A percentile compares a stretch with the other conserved stretches of the same genome.
phyloP scores from a whole-genome alignment of 169 alveolate genomes.

The Theileria equi region DNA sequence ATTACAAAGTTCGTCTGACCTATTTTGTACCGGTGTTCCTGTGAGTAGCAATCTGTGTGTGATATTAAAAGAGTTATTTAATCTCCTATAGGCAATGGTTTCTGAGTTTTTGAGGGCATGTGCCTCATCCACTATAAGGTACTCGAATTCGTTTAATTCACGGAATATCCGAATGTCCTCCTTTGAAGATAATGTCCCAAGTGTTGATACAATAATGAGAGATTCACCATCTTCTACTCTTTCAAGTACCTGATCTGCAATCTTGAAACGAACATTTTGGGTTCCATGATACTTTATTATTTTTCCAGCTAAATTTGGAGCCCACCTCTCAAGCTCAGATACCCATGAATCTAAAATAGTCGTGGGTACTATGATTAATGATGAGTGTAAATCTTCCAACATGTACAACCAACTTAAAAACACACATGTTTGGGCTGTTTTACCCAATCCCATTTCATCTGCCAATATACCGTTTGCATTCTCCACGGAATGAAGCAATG shows the following conservation, averaged over 20 bases:
- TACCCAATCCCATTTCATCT: slow-evolving; percentile 91
- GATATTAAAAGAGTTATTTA: slow-evolving; percentile 74
- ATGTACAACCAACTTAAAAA: slow-evolving; percentile 64
- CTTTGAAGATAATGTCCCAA: slow-evolving; percentile 42
- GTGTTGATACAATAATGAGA: slow-evolving; percentile 41
- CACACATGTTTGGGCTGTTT: slow-evolving; percentile 85
- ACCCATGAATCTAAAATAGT: slow-evolving; percentile 84
- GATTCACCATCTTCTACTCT: slow-evolving; percentile 20
- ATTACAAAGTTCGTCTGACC: slow-evolving; percentile 83
- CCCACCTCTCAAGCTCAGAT: slow-evolving; percentile 81
- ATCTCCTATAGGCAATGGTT: slow-evolving; percentile 80
- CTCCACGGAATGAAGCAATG: slow-evolving; percentile 68
- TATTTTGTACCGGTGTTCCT: slow-evolving; percentile 87
- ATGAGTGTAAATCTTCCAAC: slow-evolving; percentile 55
- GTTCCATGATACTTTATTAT: slow-evolving; percentile 78
- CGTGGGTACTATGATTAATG: slow-evolving; percentile 81
- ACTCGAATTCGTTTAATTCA: slow-evolving; percentile 68
- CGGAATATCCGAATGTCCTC: slow-evolving; percentile 54
- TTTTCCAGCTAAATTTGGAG: slow-evolving; percentile 75
- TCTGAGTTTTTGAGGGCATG: slow-evolving; percentile 88
- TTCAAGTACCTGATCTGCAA: slow-evolving; percentile 58
- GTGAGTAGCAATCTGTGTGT: slow-evolving; percentile 86
- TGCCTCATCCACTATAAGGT: slow-evolving; percentile 90
- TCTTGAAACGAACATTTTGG: slow-evolving; percentile 67
- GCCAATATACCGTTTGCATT: slow-evolving; percentile 83